These are phyloP conservation scores for Ilex paraguariensis DNA, from an alignment of 305 asterid genomes.

Conservation along the genomic window DNA sequence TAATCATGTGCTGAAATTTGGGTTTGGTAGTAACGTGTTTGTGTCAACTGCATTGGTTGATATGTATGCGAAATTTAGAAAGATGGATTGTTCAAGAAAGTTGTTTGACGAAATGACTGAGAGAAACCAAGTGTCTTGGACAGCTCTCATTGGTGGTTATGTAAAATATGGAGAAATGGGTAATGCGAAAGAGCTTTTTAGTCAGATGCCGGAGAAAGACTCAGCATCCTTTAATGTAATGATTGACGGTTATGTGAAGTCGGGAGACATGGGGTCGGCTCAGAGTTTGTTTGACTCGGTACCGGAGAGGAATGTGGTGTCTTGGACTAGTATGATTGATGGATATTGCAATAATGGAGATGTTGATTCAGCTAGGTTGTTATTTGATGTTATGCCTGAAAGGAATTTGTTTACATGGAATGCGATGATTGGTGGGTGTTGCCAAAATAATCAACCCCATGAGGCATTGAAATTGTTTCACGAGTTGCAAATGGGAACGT, in stretches of 20 bases:
- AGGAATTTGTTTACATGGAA: conserved; percentile 83
- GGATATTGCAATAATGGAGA: conserved; percentile 67
- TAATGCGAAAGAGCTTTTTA: conserved; percentile 37
- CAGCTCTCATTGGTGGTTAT: conserved; percentile 64
- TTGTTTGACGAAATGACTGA: conserved; percentile 78
- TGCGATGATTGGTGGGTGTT: conserved; percentile 81
- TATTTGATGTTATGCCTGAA: conserved; percentile 66
- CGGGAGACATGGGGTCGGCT: conserved; percentile 55
- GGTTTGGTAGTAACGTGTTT: conserved; percentile 53
- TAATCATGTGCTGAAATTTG: conserved; percentile 54
- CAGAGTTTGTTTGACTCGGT: conserved; percentile 50
- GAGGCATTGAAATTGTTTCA: conserved; percentile 63
- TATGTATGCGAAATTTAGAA: conserved; percentile 84
- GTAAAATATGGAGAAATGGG: conserved; percentile 43
- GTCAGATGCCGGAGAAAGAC: conserved; percentile 53
- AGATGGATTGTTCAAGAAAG: conserved; percentile 44
- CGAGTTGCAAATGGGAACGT: conserved; percentile 37
- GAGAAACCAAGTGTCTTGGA: conserved; percentile 68
- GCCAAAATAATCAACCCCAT: conserved; percentile 50
- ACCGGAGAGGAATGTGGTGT: conserved; percentile 72
- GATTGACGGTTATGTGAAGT: conserved; percentile 74
- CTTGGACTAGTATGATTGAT: conserved; percentile 89
- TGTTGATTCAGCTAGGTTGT: conserved; percentile 47
- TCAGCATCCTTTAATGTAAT: conserved; percentile 56
- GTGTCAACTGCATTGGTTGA: conserved; percentile 75